Evolutionary conservation across 306 rosid genomes (phyloP), one percentile per base, ranked within the genome.

Genomic region (Acacia crassicarpa): DNA sequence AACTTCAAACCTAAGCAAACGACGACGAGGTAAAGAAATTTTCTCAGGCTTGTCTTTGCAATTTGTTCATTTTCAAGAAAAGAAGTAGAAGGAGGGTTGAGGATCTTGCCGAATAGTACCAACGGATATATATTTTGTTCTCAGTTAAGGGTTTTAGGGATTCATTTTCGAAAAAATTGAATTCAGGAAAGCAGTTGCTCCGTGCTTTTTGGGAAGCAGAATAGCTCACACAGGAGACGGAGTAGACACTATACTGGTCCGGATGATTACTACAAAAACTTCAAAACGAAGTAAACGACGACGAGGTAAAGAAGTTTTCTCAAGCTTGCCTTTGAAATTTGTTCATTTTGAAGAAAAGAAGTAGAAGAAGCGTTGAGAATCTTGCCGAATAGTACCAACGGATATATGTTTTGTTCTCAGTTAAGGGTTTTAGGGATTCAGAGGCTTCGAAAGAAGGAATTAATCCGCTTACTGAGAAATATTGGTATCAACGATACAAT

Each of bases 401-500:
- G 27, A 8, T 56, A 1, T 0, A 7, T 56, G 2, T 61, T 4
- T 17, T 69, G 38, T 81, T 62, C 38, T 45, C 85, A 85, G 83
- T 25, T 67, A 44, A 78, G 72, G 8, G 45, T 51, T 19, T 77
- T 14, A 77, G 67, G 43, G 63, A 25, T 6, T 12, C 59, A 43
- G 67, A 67, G 11, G 20, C 27, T 9, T 19, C 2, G 48, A 75
- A 74, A 43, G 65, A 81, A 67, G 77, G 85, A 68, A 30, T 85
- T 69, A 81, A 30, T 43, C 83, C 81, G 3, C 71, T 81, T 48
- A 77, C 79, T 48, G 58, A 74, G 70, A 85, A 85, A 68, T 85
- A 85, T 59, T 85, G 88, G 88, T 14, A 78, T 59, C 88, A 78
- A 46, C 80, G 88, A 13, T 82, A 85, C 48, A 14, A 33, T 74